phyloP scores from a whole-genome alignment of 495 filamentous ascomycete species.

The Bryoglossum gracile region DNA sequence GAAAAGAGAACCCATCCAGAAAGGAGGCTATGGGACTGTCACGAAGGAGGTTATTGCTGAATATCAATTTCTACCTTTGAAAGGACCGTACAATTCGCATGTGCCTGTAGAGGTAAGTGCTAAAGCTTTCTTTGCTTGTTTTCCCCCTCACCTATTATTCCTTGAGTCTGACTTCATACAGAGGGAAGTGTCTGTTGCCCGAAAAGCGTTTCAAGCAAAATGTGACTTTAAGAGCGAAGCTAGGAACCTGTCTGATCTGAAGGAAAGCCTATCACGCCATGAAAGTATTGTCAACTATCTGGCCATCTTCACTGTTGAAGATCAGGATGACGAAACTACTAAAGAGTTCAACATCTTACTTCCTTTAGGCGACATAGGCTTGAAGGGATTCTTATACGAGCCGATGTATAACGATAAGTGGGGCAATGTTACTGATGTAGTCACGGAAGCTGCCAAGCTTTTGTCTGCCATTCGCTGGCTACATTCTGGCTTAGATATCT shows the following conservation, averaged over 20 bases:
- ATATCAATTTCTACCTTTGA: neutral
- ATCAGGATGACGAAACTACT: neutral
- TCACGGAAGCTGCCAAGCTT: constrained; percentile 4
- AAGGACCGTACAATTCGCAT: too few relatives aligned
- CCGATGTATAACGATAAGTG: neutral
- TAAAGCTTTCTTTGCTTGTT: too few relatives aligned
- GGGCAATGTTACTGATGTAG: neutral
- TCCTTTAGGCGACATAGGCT: neutral
- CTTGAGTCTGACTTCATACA: too few relatives aligned
- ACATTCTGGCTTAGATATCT: constrained; percentile 9
- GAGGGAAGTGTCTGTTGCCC: neutral
- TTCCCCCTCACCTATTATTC: too few relatives aligned
- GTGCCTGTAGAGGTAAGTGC: too few relatives aligned
- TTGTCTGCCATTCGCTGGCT: constrained; percentile 20
- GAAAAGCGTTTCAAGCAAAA: neutral
- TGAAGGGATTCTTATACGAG: neutral
- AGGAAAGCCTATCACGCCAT: neutral
- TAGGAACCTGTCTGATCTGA: neutral
- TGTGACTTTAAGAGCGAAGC: neutral
- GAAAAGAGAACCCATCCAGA: neutral
- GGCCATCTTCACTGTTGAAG: neutral
- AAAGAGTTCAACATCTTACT: constrained; percentile 3
- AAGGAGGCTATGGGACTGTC: neutral
- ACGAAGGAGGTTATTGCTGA: neutral
- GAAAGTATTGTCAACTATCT: neutral